Evolutionary conservation across 2,329 filamentous ascomycete species (phyloP).

Genomic region (Coniella vitis): DNA sequence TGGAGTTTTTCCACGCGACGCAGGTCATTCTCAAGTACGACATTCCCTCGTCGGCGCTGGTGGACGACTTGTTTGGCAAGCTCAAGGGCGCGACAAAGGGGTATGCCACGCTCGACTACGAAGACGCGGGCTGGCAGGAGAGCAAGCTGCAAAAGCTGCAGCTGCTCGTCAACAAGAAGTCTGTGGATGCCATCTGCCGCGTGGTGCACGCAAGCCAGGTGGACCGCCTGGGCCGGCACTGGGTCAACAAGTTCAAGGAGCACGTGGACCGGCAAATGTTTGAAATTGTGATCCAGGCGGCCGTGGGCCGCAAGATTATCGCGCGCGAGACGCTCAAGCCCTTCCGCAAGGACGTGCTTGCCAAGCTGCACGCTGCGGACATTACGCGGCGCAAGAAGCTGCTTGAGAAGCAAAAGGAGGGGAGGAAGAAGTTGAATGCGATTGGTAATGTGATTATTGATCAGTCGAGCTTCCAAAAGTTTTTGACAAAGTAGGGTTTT

Average conservation of each 20-base stretch:
- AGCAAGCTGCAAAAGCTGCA: conserved; percentile 84
- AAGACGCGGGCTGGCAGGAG: conserved; percentile 81
- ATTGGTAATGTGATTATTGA: conserved; percentile 95
- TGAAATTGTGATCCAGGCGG: conserved; percentile 87
- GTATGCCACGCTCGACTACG: conserved; percentile 93
- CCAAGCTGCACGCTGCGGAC: conserved; percentile 89
- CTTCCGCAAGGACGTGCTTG: conserved; percentile 89
- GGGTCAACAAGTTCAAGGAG: conserved; percentile 95
- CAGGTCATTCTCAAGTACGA: conserved; percentile 95
- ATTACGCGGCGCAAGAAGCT: conserved; percentile 76
- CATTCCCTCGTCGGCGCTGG: conserved; percentile 78
- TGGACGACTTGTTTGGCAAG: conserved; percentile 96
- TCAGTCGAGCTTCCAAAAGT: conserved; percentile 89
- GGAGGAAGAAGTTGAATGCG: conserved; percentile 75
- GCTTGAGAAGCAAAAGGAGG: conserved; percentile 94
- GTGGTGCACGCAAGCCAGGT: conserved; percentile 79
- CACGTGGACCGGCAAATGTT: conserved; percentile 97
- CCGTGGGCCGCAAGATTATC: conserved; percentile 73
- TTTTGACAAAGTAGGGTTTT: conserved; percentile 63
- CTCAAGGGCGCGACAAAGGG: conserved; percentile 90
- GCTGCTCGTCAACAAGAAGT: conserved; percentile 84
- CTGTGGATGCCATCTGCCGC: conserved; percentile 90
- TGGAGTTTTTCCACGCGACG: conserved; percentile 85
- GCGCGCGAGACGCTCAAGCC: conserved; percentile 94
- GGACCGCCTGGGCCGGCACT: conserved; percentile 71